Evolutionary conservation across 2,329 filamentous ascomycete genomes (phyloP).

Genomic region (Alternaria sp.): DNA sequence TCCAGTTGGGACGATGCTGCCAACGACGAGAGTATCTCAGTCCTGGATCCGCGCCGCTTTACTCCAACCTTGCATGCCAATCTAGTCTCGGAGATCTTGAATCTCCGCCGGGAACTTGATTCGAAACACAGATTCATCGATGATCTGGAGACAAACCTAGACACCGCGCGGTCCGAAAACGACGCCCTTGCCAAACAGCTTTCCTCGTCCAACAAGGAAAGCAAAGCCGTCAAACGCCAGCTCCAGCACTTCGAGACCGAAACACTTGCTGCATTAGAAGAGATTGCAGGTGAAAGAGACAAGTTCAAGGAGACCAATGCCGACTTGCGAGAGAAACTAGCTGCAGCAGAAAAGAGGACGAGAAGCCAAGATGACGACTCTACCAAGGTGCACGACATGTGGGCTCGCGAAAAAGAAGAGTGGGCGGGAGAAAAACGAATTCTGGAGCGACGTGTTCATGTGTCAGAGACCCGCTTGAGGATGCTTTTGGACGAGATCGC

Average conservation of each 20-base stretch:
- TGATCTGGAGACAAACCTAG: constrained; percentile 76
- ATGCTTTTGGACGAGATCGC: constrained; percentile 84
- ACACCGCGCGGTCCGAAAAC: constrained; percentile 74
- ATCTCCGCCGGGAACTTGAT: constrained; percentile 85
- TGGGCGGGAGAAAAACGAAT: constrained; percentile 86
- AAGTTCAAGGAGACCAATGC: constrained; percentile 74
- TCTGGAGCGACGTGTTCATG: constrained; percentile 82
- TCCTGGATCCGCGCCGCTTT: constrained; percentile 88
- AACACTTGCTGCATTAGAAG: constrained; percentile 81
- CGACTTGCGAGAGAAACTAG: constrained; percentile 79
- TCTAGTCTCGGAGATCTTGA: constrained; percentile 90
- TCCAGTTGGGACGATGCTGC: constrained; percentile 53
- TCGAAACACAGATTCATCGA: constrained; percentile 88
- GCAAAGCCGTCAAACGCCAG: constrained; percentile 80
- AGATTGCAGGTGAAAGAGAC: constrained; percentile 84
- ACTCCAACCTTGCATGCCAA: constrained; percentile 95
- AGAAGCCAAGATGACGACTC: constrained; percentile 83
- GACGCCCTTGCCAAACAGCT: constrained; percentile 71
- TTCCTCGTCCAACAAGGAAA: constrained; percentile 73
- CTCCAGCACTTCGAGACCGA: constrained; percentile 86
- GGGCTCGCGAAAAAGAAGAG: constrained; percentile 80
- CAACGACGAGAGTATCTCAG: constrained; percentile 72
- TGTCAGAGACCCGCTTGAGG: constrained; percentile 88
- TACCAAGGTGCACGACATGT: constrained; percentile 76
- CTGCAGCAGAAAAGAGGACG: constrained; percentile 76